These are phyloP conservation scores for Mucor mucedo DNA, from an alignment of 371 early-diverging fungal species.

Conservation along the genomic window DNA sequence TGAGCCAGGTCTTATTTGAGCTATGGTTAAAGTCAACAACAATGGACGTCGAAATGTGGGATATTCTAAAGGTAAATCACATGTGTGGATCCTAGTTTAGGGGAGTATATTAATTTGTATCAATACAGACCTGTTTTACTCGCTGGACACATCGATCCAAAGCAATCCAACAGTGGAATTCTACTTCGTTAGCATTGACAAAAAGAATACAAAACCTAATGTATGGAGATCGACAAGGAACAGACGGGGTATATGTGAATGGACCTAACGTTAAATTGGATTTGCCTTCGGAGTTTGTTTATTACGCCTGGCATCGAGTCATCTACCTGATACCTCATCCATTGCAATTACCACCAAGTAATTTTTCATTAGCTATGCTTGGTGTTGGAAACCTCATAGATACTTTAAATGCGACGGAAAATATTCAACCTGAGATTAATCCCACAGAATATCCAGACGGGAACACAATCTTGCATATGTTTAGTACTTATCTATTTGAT, in stretches of 20 bases:
- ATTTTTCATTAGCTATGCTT: conserved; percentile 69
- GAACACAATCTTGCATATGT: conserved; percentile 80
- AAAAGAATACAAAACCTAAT: conserved; percentile 63
- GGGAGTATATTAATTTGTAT: background rate
- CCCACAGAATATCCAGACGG: conserved; percentile 61
- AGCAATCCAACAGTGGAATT: conserved; percentile 75
- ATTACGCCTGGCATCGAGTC: conserved; percentile 78
- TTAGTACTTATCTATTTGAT: conserved; percentile 80
- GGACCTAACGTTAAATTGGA: conserved; percentile 66
- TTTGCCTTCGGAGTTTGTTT: conserved; percentile 63
- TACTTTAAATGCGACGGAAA: conserved; percentile 41
- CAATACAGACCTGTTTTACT: conserved; percentile 48
- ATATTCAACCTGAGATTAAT: conserved; percentile 4
- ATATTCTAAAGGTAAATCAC: conserved; percentile 45
- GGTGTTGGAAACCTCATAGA: conserved; percentile 72
- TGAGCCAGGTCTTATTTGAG: conserved; percentile 64
- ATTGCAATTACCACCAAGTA: conserved; percentile 60
- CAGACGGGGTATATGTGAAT: conserved; percentile 55
- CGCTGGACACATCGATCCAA: conserved; percentile 78
- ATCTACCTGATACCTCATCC: conserved; percentile 73
- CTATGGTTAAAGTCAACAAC: conserved; percentile 75
- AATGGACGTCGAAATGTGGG: conserved; percentile 76
- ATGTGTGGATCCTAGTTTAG: background rate
- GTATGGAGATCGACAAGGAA: conserved; percentile 66
- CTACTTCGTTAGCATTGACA: conserved; percentile 62